Base-by-base conservation (phyloP, 768 basidiomycete genomes). In the Boletus coccyginus region DNA sequence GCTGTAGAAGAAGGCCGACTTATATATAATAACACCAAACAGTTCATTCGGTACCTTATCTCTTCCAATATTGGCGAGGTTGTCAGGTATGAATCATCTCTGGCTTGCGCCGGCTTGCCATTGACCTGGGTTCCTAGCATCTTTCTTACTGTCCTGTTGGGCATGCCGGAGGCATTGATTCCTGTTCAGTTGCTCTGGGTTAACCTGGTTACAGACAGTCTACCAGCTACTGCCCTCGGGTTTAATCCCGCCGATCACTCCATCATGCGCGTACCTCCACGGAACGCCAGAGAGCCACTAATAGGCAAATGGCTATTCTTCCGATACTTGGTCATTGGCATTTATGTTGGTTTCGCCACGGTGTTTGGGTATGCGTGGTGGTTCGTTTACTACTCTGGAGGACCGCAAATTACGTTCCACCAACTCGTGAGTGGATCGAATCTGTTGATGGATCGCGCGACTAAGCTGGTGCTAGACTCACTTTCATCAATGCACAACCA, bases 21-120 rank as follows among this genome's bases (percentile, higher is more conserved):
- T 55, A 99, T 98, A 67, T 98, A 98, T 75, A 98, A 98, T 76
- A 99, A 99, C 75, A 98, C 95, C 44, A 99, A 99, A 76, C 96
- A 98, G 71, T 99, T 99, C 74, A 98, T 99, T 73, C 89, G 96
- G 66, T 99, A 98, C 77, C 87, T 99, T 68, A 98, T 92, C 74
- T 97, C 94, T 32, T 94, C 92, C 56, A 98, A 97, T 78, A 97
- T 97, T 69, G 95, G 95, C 53, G 95, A 97, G 73, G 95, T 96
- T 62, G 93, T 96, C 74, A 90, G 85, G 75, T 76, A 63, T 40
- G 66, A 17, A n/a, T n/a, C 14, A 31, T 4, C 17, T 39, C 24
- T 32, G 9, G 17, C 27, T 24, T 9, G 19, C 10, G 10, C 54
- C 8, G n/a, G 3, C 11, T 32, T 32, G 11, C 45, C 29, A 29